Conservation (phyloP, 331 rosid genomes). For the Telfairia occidentalis region DNA sequence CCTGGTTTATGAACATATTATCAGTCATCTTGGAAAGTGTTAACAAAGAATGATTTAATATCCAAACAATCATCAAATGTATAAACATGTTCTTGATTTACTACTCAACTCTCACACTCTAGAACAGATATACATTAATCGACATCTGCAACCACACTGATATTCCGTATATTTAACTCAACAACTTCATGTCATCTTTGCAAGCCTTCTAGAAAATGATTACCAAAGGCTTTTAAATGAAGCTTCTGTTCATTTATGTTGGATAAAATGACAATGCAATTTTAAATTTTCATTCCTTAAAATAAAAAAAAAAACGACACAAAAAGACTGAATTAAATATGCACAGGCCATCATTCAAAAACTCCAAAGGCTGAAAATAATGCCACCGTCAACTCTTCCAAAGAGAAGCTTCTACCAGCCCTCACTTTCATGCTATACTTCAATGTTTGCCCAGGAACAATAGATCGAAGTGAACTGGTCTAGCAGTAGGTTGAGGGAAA, state of each 20-base stretch:
- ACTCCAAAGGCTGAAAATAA: not conserved
- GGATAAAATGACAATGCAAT: not conserved
- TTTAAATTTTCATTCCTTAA: not conserved
- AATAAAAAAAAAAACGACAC: not conserved
- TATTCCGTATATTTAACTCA: not conserved
- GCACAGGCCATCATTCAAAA: not conserved
- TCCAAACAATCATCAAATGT: not conserved
- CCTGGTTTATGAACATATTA: conserved; percentile 23
- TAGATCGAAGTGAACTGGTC: conserved; percentile 41
- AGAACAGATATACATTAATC: not conserved
- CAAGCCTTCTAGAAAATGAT: not conserved
- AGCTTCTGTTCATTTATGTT: not conserved
- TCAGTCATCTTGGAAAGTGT: not conserved
- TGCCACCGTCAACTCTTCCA: conserved; percentile 43
- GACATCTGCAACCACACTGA: not conserved
- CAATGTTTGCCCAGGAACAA: conserved; percentile 44
- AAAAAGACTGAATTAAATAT: not conserved
- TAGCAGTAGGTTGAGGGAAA: conserved; percentile 41
- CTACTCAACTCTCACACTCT: too few relatives aligned
- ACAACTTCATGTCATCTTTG: not conserved
- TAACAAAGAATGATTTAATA: not conserved
- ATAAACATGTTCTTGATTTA: not conserved
- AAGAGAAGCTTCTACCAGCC: conserved; percentile 47
- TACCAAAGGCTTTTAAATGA: not conserved
- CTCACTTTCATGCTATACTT: conserved; percentile 51